Evolutionary conservation across 495 filamentous ascomycete species (phyloP), one percentile per base, ranked within the genome.

Genomic region (Chaetomidium leptoderma): DNA sequence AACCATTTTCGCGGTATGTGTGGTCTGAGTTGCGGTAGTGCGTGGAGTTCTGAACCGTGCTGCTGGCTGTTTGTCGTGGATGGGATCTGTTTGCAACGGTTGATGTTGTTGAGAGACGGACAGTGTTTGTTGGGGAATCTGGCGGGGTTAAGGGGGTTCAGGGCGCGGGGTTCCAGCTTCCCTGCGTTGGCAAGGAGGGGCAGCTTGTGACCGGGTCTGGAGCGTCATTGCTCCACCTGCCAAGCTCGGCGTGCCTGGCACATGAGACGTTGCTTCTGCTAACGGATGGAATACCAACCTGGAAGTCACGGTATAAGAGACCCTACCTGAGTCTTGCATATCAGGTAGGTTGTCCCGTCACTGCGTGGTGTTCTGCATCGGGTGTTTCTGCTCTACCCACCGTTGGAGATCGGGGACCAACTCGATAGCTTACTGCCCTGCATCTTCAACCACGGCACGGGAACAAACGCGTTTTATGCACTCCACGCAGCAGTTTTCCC

Each of bases 1-100:
- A 53, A 72, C 63, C 76, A 79, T 78, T 30, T 57, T 73, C 66
- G 39, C 53, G 32, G 36, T 45, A 56, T 55, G 55, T 17, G 50
- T 55, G 45, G 16, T 74, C 73, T 17, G 63, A 60, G 11, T 72
- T 77, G 33, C n/a, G n/a, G 16, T 50, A 13, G 11, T 45, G 40
- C n/a, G 9, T 52, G 27, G 46, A 30, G 30, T 19, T 26, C 10
- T 10, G 3, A 26, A 19, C 27, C 9, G 47, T 16, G 2, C 19
- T 45, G 39, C 2, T 17, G 33, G 32, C 4, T 17, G 17, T 4
- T 16, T 49, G 1, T 32, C 23, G 50, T 16, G 6, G 42, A 33
- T 4, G 17, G 4, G 24, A 21, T 6, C n/a, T 17, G 8, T 27
- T 17, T 42, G 35, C 35, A 24, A 32, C 40, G 6, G 40, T 3